Percentiles rank a stretch among this genome's conserved stretches.
These are phyloP conservation scores for Rhamnella rubrinervis DNA, from an alignment of 331 rosid species.

Conservation along the genomic window DNA sequence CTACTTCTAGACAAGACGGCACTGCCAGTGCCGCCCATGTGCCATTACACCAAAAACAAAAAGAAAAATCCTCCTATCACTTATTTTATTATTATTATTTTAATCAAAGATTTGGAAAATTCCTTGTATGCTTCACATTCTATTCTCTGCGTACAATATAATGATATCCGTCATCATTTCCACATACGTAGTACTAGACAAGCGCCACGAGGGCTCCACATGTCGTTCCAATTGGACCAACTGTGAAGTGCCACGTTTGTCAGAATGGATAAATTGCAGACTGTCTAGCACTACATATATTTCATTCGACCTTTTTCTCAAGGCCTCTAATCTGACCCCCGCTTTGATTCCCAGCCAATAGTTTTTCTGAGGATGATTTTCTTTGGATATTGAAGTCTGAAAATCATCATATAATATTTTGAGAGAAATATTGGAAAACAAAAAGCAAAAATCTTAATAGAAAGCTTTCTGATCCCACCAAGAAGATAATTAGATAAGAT, in stretches of 20 bases:
- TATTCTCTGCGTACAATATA: conserved; percentile 21
- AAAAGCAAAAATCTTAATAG: conserved; percentile 4
- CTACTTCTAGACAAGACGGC: conserved; percentile 20
- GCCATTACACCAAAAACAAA: conserved; percentile 19
- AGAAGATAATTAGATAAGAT: conserved; percentile 39
- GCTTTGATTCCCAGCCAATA: conserved; percentile 14
- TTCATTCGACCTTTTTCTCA: neutral
- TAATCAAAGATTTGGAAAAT: conserved; percentile 20
- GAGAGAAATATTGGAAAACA: neutral
- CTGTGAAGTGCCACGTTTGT: conserved; percentile 18
- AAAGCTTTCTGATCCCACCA: conserved; percentile 33
- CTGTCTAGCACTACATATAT: conserved; percentile 8
- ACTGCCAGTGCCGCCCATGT: conserved; percentile 30
- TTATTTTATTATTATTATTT: neutral
- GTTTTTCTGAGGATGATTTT: conserved; percentile 1
- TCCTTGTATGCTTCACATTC: conserved; percentile 16
- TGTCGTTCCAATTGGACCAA: conserved; percentile 19
- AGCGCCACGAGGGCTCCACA: conserved; percentile 39
- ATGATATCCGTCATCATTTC: conserved; percentile 15
- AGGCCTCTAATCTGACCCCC: conserved; percentile 22
- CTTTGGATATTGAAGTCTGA: conserved; percentile 10
- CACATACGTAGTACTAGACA: conserved; percentile 22
- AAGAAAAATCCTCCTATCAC: neutral
- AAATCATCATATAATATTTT: neutral
- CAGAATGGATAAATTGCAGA: conserved; percentile 6